phyloP scores from a whole-genome alignment of 1,139 yeast species.

The Maudiozyma humilis region DNA sequence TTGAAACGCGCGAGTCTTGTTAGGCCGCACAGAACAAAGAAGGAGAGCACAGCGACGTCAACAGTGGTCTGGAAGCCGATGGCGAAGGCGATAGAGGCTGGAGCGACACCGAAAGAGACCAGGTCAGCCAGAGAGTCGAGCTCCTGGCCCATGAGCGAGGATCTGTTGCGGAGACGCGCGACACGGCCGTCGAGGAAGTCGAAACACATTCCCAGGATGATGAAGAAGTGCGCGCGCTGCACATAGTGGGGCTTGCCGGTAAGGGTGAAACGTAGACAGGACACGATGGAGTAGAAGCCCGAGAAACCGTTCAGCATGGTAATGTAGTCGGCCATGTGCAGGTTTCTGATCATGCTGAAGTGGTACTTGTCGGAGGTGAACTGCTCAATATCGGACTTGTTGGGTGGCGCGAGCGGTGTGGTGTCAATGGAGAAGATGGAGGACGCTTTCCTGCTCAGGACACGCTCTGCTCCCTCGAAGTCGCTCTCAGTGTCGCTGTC shows the following conservation, averaged over 20 bases:
- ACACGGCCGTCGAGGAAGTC: conserved; percentile 97
- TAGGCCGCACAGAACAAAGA: conserved; percentile 88
- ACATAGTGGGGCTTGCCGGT: conserved; percentile 64
- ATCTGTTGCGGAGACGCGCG: conserved; percentile 85
- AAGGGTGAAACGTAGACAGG: conserved; percentile 71
- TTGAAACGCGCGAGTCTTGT: conserved; percentile 92
- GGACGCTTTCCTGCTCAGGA: conserved; percentile 32
- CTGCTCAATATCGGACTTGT: conserved; percentile 64
- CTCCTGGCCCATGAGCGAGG: conserved; percentile 94
- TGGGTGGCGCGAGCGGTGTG: conserved; percentile 46
- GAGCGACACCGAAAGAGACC: conserved; percentile 86
- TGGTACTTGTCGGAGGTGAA: conserved; percentile 76
- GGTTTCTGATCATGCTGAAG: conserved; percentile 63
- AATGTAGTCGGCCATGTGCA: conserved; percentile 93
- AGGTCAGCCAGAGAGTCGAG: conserved; percentile 93
- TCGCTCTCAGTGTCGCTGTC: not conserved
- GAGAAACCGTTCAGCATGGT: conserved; percentile 83
- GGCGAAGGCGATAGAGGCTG: conserved; percentile 86
- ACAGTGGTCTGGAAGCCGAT: conserved; percentile 80
- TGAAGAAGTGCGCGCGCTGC: conserved; percentile 83
- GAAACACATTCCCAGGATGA: conserved; percentile 80
- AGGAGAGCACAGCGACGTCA: conserved; percentile 68
- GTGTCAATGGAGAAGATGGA: conserved; percentile 36
- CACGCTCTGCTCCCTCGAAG: conserved; percentile 5
- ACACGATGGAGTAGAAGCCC: conserved; percentile 83